Conservation (phyloP, 495 filamentous ascomycete genomes). For the Penicillium macrosclerotiorum region DNA sequence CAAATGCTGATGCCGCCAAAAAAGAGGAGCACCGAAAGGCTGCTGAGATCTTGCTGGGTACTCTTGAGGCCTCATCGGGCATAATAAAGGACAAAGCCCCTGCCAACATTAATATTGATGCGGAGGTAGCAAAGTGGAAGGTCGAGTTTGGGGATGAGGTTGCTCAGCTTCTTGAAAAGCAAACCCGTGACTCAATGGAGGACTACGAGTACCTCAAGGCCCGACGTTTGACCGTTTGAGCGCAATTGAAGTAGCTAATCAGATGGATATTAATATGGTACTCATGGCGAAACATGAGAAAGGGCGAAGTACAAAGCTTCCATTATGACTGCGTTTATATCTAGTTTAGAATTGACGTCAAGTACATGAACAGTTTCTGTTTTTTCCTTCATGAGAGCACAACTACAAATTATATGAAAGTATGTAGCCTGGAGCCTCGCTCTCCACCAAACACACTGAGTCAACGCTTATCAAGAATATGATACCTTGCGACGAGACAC, state of each 20-base stretch:
- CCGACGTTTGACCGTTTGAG: conserved; percentile 17
- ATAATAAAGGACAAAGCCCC: conserved; percentile 38
- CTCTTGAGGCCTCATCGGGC: conserved; percentile 31
- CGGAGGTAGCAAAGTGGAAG: conserved; percentile 45
- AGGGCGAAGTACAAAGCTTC: too few species aligned
- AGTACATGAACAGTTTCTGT: too few species aligned
- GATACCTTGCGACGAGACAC: too few species aligned
- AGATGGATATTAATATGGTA: background rate
- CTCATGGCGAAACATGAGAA: background rate
- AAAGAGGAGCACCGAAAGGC: background rate
- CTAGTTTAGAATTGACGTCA: too few species aligned
- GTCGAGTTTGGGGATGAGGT: conserved; percentile 44
- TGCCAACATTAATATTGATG: conserved; percentile 30
- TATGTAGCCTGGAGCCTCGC: too few species aligned
- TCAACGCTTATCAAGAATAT: too few species aligned
- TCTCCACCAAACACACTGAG: too few species aligned
- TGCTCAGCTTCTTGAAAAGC: conserved; percentile 30
- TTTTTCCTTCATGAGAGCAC: too few species aligned
- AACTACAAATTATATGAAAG: too few species aligned
- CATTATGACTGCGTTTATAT: too few species aligned
- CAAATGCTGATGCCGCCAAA: background rate
- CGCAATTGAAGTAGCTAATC: background rate
- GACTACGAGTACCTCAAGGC: conserved; percentile 47
- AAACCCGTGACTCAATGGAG: conserved; percentile 39
- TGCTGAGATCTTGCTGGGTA: conserved; percentile 27